Evolutionary conservation across 2,329 filamentous ascomycete genomes (phyloP).

Genomic region (Colletotrichum noveboracense): DNA sequence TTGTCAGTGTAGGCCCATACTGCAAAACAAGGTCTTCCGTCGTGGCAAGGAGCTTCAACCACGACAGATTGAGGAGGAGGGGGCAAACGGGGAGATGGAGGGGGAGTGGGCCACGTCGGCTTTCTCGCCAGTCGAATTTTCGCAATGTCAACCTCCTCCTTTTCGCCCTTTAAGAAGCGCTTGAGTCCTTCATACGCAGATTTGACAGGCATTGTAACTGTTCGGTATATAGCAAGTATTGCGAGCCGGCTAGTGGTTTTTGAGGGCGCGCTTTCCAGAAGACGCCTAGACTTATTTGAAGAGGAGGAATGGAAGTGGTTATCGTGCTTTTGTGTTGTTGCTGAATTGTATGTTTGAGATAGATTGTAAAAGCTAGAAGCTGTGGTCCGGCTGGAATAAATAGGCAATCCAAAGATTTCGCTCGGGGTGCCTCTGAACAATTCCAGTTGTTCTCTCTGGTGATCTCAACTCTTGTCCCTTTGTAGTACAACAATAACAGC

Average conservation of each 20-base stretch:
- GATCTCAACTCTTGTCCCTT: background rate
- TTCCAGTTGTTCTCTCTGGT: background rate
- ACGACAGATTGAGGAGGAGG: background rate
- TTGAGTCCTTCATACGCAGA: background rate
- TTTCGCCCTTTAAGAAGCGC: background rate
- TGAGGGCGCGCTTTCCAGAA: background rate
- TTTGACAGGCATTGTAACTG: background rate
- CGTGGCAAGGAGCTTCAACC: background rate
- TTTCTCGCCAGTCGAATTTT: background rate
- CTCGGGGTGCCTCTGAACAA: background rate
- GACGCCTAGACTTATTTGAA: background rate
- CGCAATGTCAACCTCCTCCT: background rate
- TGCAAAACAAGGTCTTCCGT: background rate
- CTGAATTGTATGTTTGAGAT: background rate
- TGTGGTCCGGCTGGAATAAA: background rate
- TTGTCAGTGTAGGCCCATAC: background rate
- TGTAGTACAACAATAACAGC: background rate
- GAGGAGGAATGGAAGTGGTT: background rate
- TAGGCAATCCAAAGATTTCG: background rate
- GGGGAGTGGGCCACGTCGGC: background rate
- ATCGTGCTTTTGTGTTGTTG: background rate
- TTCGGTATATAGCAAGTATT: background rate
- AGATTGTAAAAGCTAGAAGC: background rate
- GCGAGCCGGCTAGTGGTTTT: rapidly evolving
- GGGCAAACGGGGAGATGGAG: background rate